phyloP scores from a whole-genome alignment of 306 rosid species.

The Lathyrus oleraceus region DNA sequence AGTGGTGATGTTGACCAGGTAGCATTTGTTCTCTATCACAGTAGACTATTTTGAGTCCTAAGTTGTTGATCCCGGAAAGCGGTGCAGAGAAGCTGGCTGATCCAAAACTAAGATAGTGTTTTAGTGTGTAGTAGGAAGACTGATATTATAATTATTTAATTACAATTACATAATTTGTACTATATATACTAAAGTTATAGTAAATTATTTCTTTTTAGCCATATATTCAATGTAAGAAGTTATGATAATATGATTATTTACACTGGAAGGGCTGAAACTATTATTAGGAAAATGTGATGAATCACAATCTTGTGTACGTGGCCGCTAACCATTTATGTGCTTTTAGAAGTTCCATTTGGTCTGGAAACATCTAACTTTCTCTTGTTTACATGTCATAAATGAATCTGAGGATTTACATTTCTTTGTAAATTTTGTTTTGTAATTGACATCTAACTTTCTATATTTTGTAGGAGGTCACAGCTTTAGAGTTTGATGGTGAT shows the following conservation, averaged over 20 bases:
- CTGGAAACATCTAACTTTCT: conserved; percentile 13
- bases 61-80: not conserved
- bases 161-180: not conserved
- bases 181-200: not conserved
- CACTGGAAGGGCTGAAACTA: conserved; percentile 8
- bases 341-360: conserved; percentile 23
- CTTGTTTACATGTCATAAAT: conserved; percentile 11
- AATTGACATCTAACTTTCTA: conserved; percentile 25
- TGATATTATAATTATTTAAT: not conserved
- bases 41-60: not conserved
- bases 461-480: conserved; percentile 84
- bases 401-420: conserved; percentile 8
- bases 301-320: not conserved
- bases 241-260: conserved; percentile 8
- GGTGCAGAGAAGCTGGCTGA: not conserved
- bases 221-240: conserved; percentile 11
- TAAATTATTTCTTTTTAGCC: not conserved
- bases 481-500: conserved; percentile 74
- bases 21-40: conserved; percentile 30
- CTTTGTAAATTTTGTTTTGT: conserved; percentile 2
- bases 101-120: not conserved
- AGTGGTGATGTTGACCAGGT: conserved; percentile 79
- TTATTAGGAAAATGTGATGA: conserved; percentile 2
- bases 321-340: conserved; percentile 11
- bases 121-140: not conserved